Evolutionary conservation across 2,329 filamentous ascomycete genomes (phyloP), one percentile per base, ranked within the genome.

Genomic region (Trichoderma arundinaceum): DNA sequence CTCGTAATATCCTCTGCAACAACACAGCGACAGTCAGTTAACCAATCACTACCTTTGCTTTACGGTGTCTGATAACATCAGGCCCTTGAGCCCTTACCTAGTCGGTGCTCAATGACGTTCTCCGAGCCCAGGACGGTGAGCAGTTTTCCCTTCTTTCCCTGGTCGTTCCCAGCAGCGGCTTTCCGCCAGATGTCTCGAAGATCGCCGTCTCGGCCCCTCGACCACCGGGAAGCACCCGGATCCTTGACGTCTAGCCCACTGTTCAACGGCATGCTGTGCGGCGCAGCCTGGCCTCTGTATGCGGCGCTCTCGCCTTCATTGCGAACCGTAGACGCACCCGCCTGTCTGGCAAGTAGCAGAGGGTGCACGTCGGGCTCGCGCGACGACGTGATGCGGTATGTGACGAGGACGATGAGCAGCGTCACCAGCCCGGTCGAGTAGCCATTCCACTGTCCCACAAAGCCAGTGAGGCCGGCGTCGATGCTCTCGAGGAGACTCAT

Each of bases 301-400:
- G 92, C 81, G 53, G 95, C 89, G 46, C 92, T 96, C 78, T 98
- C 91, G 70, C 92, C 90, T 66, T 91, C 87, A 71, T 94, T 88
- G 71, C 95, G 87, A 61, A 98, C 90, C 12, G 89, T 87, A 8
- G 92, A 91, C 58, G 90, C 85, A 69, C 89, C 84, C 2, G 92
- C 87, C 82, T 98, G 95, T 62, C 94, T 88, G 64, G 92, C 91
- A 33, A 99, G 88, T 54, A 98, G 86, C 77, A 97, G 89, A 39
- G 95, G 94, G 77, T 98, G 95, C 5, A 91, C 90, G 80, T 99
- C 95, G 6, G 95, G 91, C 61, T 97, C 94, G 67, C 87, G 86
- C 58, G 86, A 85, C 68, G 87, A 87, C 72, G 91, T 81, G 69
- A 96, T 79, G 51, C 89, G 86, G 77, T 92, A 93, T 65, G 88